phyloP scores from a whole-genome alignment of 257 asterid species.

The Cruciata laevipes region DNA sequence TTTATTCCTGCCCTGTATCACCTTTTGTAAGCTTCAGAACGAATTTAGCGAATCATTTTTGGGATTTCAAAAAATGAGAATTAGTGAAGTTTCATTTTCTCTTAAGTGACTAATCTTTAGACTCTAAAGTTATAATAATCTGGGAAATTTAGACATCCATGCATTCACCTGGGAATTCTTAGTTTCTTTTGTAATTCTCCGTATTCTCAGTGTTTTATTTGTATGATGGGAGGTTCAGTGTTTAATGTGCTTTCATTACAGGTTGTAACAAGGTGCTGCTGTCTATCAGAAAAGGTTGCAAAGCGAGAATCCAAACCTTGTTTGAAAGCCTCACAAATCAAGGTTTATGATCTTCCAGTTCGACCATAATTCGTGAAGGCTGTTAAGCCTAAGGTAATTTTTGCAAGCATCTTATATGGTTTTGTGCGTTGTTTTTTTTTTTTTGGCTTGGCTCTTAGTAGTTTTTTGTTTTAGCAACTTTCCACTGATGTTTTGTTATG shows the following conservation, averaged over 20 bases:
- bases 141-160: too few species aligned
- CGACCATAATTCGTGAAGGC: constrained; percentile 93
- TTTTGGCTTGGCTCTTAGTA: background rate
- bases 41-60: too few species aligned
- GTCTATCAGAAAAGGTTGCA: constrained; percentile 95
- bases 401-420: background rate
- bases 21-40: too few species aligned
- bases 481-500: background rate
- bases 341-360: constrained; percentile 94
- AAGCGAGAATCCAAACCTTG: constrained; percentile 95
- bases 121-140: too few species aligned
- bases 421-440: background rate
- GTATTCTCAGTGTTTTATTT: too few species aligned
- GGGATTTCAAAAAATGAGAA: too few species aligned
- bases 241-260: constrained; percentile 25
- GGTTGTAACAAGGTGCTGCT: constrained; percentile 95
- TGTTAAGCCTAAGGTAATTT: constrained; percentile 60
- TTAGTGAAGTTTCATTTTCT: too few species aligned
- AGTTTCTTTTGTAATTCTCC: too few species aligned
- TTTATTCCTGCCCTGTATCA: too few species aligned
- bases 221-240: constrained; percentile 15
- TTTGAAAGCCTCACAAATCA: constrained; percentile 68
- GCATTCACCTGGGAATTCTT: too few species aligned
- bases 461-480: background rate
- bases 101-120: too few species aligned